Base-by-base conservation (phyloP, 306 rosid genomes). In the Medicago lupulina region DNA sequence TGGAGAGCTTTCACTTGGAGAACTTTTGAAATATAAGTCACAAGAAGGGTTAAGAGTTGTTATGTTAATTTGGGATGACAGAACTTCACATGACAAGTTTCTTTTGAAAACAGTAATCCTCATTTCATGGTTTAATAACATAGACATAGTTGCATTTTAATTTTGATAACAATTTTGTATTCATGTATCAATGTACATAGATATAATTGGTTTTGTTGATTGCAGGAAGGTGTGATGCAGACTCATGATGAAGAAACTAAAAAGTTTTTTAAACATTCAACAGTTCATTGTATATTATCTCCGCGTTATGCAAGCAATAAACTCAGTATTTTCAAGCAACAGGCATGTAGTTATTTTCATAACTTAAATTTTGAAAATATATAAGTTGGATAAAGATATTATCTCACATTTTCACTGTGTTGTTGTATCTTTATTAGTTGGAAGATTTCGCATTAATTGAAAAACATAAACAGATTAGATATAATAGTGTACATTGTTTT, bases 291-390 rank as follows among this genome's bases (percentile, higher is more conserved):
- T 67, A 85, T 88, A 8, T 85, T 90, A 82, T 81, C 93, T 67
- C 93, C 96, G 51, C 93, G 96, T 78, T 90, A 90, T 80, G 91
- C 96, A 17, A 90, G 96, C 88, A 90, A 83, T 64, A 90, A 90
- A 79, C 96, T 90, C 79, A 90, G 96, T 50, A 85, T 90, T 81
- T 88, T 90, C 81, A 90, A 90, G 86, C 96, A 90, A 83, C 91
- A 90, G 90, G 96, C 82, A 59, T 59, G 85, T 62, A 53, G 74
- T 19, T 31, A 31, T 31, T 31, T 31, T 31, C 36, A 31, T 0
- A 31, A 31, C 36, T 3, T 31, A 5, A 31, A 31, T 4, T 31
- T 31, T 31, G 6, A 31, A 31, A 31, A 34, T 34, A 34, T 34
- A 34, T 34, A 34, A 34, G 7, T 34, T 34, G 38, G 38, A 34